Base-by-base conservation (phyloP, 306 rosid species). In the Fragaria nilgerrensis region DNA sequence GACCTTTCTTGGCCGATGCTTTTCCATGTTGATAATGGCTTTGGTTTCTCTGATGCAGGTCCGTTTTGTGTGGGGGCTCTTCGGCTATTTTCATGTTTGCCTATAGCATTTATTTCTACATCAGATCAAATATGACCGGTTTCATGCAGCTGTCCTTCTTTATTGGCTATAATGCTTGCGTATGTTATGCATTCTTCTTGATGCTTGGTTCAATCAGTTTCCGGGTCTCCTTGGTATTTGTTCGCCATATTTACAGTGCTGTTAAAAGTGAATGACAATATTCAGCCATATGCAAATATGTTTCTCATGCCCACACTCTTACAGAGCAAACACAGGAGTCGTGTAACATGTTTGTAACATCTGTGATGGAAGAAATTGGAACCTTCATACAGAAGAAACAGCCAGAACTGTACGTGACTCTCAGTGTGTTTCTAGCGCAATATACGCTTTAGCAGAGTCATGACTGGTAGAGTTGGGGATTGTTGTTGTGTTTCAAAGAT, bases 141-240 rank as follows among this genome's bases (percentile, higher is more conserved):
- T 75, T 92, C 82, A 80, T 90, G 85, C 98, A 94, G 85, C 85
- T 87, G 2, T 78, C 82, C 76, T 86, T 88, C 90, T 94, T 94
- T 65, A 8, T 94, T 71, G 97, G 98, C 61, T 92, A 92, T 41
- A 94, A 85, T 78, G 96, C 93, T 53, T 89, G 97, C 85, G 29
- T 94, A 50, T 92, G 92, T 74, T 92, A 86, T 47, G 94, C 91
- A 44, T 85, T 90, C 94, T 92, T 92, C 94, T 78, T 92, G 72
- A 80, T 92, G 85, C 87, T 94, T 27, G 96, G 94, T 37, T 65
- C 86, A 22, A 81, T 94, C 63, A 85, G 98, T 77, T 94, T 92
- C 85, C 84, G 76, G 22, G 86, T 86, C 78, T 86, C 97, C 39
- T 71, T 89, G 72, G 68, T 92, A 61, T 92, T 94, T 79, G 90